Conservation (phyloP, 2,329 filamentous ascomycete genomes). For the Mycosphaerelloides madeirae region DNA sequence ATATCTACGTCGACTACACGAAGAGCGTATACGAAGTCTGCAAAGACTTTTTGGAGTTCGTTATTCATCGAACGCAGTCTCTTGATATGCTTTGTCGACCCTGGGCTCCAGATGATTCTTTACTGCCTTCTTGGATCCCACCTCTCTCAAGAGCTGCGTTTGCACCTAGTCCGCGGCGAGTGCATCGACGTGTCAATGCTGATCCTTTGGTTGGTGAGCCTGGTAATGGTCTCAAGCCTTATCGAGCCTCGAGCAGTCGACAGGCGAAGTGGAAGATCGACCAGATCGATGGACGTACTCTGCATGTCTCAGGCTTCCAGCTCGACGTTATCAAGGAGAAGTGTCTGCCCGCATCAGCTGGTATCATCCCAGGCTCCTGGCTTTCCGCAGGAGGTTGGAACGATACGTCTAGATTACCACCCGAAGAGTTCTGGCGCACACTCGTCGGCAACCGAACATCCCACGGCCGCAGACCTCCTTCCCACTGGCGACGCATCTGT, state of each 20-base stretch:
- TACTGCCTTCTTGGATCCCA: conserved; percentile 13
- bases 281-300: neutral
- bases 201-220: conserved; percentile 11
- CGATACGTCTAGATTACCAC: neutral
- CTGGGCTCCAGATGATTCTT: conserved; percentile 8
- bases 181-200: conserved; percentile 7
- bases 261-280: conserved; percentile 3
- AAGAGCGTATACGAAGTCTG: conserved; percentile 8
- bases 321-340: conserved; percentile 9
- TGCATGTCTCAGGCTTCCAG: conserved; percentile 10
- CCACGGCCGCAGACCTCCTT: conserved; percentile 1
- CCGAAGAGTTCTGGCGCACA: conserved; percentile 7
- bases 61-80: conserved; percentile 4
- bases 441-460: conserved; percentile 3
- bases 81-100: conserved; percentile 13
- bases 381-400: conserved; percentile 1
- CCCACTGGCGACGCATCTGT: conserved; percentile 1
- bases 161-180: neutral
- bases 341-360: conserved; percentile 5
- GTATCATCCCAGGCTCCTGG: conserved; percentile 13
- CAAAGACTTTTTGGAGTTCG: conserved; percentile 11
- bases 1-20: conserved; percentile 13
- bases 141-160: conserved; percentile 10
- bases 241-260: conserved; percentile 5
- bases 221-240: conserved; percentile 9